A percentile compares a stretch with the other conserved stretches of the same genome.
These are phyloP conservation scores for Nadsonia starkeyi-henricii DNA, from an alignment of 1,139 yeast species.

Conservation along the genomic window DNA sequence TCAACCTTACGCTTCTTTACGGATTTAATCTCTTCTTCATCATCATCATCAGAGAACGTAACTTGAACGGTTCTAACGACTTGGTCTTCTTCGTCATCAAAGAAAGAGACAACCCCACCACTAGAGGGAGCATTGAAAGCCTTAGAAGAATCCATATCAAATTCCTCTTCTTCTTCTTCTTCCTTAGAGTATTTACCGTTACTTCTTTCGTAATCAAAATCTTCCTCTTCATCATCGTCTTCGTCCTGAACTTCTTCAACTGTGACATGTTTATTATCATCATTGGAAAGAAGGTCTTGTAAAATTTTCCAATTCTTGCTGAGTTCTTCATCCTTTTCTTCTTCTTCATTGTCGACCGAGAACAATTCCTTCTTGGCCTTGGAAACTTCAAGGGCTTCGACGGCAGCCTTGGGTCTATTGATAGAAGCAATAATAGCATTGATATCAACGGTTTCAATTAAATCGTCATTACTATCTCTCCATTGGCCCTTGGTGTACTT, in stretches of 20 bases:
- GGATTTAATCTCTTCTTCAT: constrained; percentile 10
- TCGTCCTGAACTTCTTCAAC: neutral
- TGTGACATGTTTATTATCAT: neutral
- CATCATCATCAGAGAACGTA: constrained; percentile 7
- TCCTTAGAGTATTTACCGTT: neutral
- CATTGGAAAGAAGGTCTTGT: constrained; percentile 9
- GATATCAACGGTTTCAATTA: constrained; percentile 37
- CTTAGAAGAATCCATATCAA: neutral
- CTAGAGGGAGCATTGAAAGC: neutral
- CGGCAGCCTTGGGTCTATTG: constrained; percentile 2
- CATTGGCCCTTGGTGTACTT: constrained; percentile 54
- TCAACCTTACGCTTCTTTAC: constrained; percentile 1
- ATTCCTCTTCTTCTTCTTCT: neutral
- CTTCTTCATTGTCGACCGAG: constrained; percentile 10
- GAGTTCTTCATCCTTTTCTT: constrained; percentile 14
- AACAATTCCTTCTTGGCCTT: constrained; percentile 16
- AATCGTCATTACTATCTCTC: constrained; percentile 74
- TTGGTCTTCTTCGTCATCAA: constrained; percentile 11
- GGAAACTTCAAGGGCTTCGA: constrained; percentile 19
- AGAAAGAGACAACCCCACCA: constrained; percentile 11
- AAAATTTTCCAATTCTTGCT: constrained; percentile 15
- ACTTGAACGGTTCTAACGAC: constrained; percentile 10
- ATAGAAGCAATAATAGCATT: constrained; percentile 4
- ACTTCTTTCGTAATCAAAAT: too few relatives aligned
- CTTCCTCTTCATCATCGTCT: neutral